Percentiles rank a stretch among this genome's conserved stretches.
phyloP scores from a whole-genome alignment of 2,329 filamentous ascomycete species.

The Berkeleyomyces basicola region DNA sequence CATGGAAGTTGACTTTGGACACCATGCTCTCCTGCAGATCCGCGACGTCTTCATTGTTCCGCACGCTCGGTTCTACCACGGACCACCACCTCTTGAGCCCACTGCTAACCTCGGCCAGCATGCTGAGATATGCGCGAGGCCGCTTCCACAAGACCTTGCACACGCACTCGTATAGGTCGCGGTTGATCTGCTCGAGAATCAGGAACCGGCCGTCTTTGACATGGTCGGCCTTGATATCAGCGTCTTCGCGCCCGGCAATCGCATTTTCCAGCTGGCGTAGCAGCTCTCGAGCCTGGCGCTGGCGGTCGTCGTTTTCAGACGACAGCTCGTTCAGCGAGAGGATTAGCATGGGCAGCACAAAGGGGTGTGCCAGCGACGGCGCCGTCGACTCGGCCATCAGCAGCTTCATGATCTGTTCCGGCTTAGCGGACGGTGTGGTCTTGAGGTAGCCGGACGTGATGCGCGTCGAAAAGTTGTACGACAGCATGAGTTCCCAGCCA shows the following conservation, averaged over 20 bases:
- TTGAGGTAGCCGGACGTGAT: slow-evolving; percentile 46
- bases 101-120: slow-evolving; percentile 31
- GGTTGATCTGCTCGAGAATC: slow-evolving; percentile 42
- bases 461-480: slow-evolving; percentile 35
- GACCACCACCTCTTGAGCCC: slow-evolving; percentile 30
- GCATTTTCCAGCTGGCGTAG: slow-evolving; percentile 43
- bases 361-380: slow-evolving; percentile 35
- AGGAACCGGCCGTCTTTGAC: slow-evolving; percentile 32
- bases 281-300: slow-evolving; percentile 47
- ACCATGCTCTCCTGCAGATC: slow-evolving; percentile 34
- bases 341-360: slow-evolving; percentile 42
- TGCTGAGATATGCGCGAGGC: slow-evolving; percentile 42
- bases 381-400: slow-evolving; percentile 30
- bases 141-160: slow-evolving; percentile 46
- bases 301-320: slow-evolving; percentile 39
- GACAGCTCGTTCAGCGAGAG: slow-evolving; percentile 42
- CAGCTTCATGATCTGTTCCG: slow-evolving; percentile 26
- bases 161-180: slow-evolving; percentile 47
- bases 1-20: slow-evolving; percentile 41
- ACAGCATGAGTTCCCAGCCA: slow-evolving; percentile 48
- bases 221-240: slow-evolving; percentile 38
- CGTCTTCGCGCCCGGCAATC: slow-evolving; percentile 43
- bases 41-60: slow-evolving; percentile 9
- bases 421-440: slow-evolving; percentile 36
- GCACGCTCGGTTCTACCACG: slow-evolving; percentile 14